Percentiles rank a stretch among this genome's conserved stretches.
phyloP scores from a whole-genome alignment of 2,329 filamentous ascomycete genomes.

The Chaetomiaceae sp. region DNA sequence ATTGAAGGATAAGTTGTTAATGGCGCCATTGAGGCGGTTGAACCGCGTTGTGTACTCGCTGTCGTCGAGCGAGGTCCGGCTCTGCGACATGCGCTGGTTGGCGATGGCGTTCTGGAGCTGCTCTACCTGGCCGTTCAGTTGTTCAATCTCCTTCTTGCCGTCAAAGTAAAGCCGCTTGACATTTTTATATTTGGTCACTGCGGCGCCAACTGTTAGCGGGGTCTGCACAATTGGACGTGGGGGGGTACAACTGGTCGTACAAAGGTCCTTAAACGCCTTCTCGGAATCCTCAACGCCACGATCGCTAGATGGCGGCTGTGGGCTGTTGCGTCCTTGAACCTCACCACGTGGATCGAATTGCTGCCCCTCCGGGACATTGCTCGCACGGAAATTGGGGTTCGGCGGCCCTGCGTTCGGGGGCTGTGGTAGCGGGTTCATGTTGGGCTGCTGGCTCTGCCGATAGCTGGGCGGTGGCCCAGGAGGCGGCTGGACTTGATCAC shows the following conservation, averaged over 20 bases:
- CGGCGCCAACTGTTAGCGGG: conserved; percentile 34
- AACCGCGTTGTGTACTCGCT: conserved; percentile 89
- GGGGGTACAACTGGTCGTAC: conserved; percentile 37
- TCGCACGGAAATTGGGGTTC: conserved; percentile 39
- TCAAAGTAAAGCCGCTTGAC: conserved; percentile 98
- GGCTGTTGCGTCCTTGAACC: conserved; percentile 53
- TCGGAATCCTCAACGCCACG: conserved; percentile 45
- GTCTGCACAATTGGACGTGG: neutral
- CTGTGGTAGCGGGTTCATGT: conserved; percentile 41
- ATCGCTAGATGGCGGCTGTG: conserved; percentile 46
- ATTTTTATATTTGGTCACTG: conserved; percentile 94
- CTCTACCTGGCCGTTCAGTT: conserved; percentile 81
- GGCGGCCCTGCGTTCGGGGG: conserved; percentile 32
- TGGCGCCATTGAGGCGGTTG: conserved; percentile 84
- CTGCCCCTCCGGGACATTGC: conserved; percentile 36
- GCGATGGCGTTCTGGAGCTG: conserved; percentile 96
- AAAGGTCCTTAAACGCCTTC: conserved; percentile 54
- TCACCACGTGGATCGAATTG: conserved; percentile 44
- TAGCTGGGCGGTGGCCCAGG: conserved; percentile 49
- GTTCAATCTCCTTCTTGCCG: conserved; percentile 86
- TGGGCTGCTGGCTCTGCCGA: conserved; percentile 47
- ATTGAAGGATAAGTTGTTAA: conserved; percentile 92
- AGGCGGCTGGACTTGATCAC: conserved; percentile 41
- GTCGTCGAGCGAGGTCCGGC: conserved; percentile 89
- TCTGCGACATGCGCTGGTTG: conserved; percentile 91